These are phyloP conservation scores for Colletotrichum trifolii DNA, from an alignment of 2,329 filamentous ascomycete species.

Conservation along the genomic window DNA sequence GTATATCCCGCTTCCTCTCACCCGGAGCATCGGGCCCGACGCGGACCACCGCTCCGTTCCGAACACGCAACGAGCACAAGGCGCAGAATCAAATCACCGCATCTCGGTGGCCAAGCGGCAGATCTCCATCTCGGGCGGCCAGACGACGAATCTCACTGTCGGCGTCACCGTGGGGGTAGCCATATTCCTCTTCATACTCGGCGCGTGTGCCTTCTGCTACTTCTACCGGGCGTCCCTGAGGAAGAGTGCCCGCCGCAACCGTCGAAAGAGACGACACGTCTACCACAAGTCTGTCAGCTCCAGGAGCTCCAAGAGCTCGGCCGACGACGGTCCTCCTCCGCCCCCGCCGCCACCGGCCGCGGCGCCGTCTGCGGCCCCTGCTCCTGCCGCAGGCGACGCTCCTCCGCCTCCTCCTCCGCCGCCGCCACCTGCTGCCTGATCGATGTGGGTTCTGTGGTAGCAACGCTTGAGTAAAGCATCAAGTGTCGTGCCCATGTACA, in stretches of 20 bases:
- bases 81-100: neutral
- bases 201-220: slow-evolving; percentile 51
- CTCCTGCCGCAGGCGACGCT: slow-evolving; percentile 11
- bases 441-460: no score
- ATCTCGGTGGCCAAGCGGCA: slow-evolving; percentile 20
- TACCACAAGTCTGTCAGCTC: slow-evolving; percentile 45
- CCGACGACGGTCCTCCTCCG: slow-evolving; percentile 12
- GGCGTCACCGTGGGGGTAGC: slow-evolving; percentile 56
- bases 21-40: slow-evolving; percentile 2
- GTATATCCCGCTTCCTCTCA: slow-evolving; percentile 32
- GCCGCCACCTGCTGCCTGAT: slow-evolving; percentile 8
- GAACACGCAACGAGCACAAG: neutral
- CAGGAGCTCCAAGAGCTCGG: slow-evolving; percentile 49
- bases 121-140: slow-evolving; percentile 26
- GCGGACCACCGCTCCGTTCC: neutral
- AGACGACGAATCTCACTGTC: slow-evolving; percentile 54
- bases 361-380: slow-evolving; percentile 19
- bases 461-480: no score
- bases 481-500: no score
- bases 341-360: slow-evolving; percentile 18
- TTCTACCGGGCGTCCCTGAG: slow-evolving; percentile 53
- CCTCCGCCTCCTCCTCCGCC: slow-evolving; percentile 19
- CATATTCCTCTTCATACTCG: slow-evolving; percentile 52
- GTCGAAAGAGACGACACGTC: slow-evolving; percentile 35
- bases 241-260: slow-evolving; percentile 44